Percentiles rank a stretch among this genome's conserved stretches.
Evolutionary conservation across 352 stramenopile genomes (phyloP).

Genomic region (Saprolegnia diclina): DNA sequence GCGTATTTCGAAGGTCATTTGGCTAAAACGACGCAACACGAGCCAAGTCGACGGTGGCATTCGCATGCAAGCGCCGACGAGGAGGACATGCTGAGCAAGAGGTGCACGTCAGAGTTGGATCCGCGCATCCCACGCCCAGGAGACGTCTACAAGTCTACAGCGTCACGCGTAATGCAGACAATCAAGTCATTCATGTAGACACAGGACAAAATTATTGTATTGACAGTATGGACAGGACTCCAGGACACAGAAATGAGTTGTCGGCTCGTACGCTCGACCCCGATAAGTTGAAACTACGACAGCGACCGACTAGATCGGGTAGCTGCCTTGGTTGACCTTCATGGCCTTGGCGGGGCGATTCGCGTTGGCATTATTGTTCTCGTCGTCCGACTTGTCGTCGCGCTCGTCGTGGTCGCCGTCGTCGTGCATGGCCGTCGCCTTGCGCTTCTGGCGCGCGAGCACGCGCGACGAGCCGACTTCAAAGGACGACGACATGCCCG

Average conservation of each 20-base stretch:
- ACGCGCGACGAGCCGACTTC: slow-evolving; percentile 80
- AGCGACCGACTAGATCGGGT: slow-evolving; percentile 10
- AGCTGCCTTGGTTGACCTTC: slow-evolving; percentile 1
- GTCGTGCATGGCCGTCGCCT: slow-evolving; percentile 43
- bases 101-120: too few species aligned
- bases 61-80: too few species aligned
- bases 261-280: neutral
- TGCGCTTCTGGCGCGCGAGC: slow-evolving; percentile 77
- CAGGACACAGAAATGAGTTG: neutral
- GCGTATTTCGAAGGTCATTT: neutral
- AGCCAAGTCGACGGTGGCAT: neutral
- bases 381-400: slow-evolving; percentile 22
- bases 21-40: neutral
- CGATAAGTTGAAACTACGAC: slow-evolving; percentile 5
- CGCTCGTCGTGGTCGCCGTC: slow-evolving; percentile 12
- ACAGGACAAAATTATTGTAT: slow-evolving; percentile 5
- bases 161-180: too few species aligned
- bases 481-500: slow-evolving; percentile 80
- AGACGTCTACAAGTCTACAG: too few species aligned
- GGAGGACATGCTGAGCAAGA: too few species aligned
- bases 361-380: neutral
- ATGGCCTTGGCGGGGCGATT: slow-evolving; percentile 2
- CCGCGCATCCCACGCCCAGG: too few species aligned
- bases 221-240: neutral
- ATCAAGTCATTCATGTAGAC: neutral